These are phyloP conservation scores for Actinomortierella ambigua DNA, from an alignment of 371 early-diverging fungal genomes.

Conservation along the genomic window DNA sequence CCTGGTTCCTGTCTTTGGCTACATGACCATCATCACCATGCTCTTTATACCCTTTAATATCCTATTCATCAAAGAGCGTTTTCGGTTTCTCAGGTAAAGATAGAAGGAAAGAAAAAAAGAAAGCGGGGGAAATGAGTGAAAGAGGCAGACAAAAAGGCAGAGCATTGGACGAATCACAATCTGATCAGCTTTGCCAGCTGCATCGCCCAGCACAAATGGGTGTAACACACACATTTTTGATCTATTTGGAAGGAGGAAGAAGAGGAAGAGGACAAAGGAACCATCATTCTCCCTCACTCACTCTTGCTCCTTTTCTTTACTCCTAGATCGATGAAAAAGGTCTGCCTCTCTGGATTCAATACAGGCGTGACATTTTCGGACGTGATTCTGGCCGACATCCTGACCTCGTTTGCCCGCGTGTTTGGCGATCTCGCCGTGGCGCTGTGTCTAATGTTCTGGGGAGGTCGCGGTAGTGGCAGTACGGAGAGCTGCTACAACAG, in stretches of 20 bases:
- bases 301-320: background rate
- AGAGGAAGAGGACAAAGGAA: background rate
- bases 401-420: slow-evolving; percentile 90
- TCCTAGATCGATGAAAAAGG: slow-evolving; percentile 44
- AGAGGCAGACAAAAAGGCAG: no score
- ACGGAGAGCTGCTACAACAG: slow-evolving; percentile 55
- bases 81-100: slow-evolving; percentile 67
- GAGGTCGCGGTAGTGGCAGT: slow-evolving; percentile 40
- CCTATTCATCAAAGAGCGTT: slow-evolving; percentile 64
- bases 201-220: background rate
- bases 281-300: background rate
- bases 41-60: slow-evolving; percentile 61
- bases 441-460: slow-evolving; percentile 54
- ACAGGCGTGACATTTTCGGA: slow-evolving; percentile 79
- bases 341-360: slow-evolving; percentile 54
- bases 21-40: slow-evolving; percentile 53
- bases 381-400: slow-evolving; percentile 89
- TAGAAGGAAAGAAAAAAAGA: no score
- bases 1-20: slow-evolving; percentile 56
- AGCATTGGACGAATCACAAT: no score
- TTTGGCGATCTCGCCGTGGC: slow-evolving; percentile 80
- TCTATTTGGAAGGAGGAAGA: background rate
- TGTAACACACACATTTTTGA: slow-evolving; percentile 45
- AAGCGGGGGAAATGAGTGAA: no score
- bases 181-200: no score